These are phyloP conservation scores for Buddleja alternifolia DNA, from an alignment of 257 asterid species.

Conservation along the genomic window DNA sequence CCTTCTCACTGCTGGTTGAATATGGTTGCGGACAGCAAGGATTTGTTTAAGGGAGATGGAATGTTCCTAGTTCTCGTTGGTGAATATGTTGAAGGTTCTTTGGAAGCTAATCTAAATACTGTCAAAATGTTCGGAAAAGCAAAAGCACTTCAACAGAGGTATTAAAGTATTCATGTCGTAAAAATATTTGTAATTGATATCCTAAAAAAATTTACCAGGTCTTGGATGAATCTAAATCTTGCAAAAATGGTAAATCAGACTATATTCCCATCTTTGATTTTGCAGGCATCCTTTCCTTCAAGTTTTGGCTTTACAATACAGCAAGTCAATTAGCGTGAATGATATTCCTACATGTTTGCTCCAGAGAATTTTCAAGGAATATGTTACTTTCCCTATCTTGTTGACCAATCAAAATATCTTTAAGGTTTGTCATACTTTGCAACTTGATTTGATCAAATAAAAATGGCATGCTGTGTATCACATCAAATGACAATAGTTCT, in stretches of 20 bases:
- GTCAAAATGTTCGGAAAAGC: slow-evolving; percentile 56
- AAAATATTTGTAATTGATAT: not conserved
- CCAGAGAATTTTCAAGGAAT: slow-evolving; percentile 56
- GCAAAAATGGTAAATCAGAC: not conserved
- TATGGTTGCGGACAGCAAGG: slow-evolving; percentile 37
- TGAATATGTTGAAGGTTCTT: slow-evolving; percentile 47
- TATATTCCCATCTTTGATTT: slow-evolving; percentile 32
- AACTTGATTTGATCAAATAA: slow-evolving; percentile 20
- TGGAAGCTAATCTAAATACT: slow-evolving; percentile 41
- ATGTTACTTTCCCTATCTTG: slow-evolving; percentile 73
- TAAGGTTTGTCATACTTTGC: slow-evolving; percentile 56
- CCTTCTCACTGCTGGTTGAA: slow-evolving; percentile 78
- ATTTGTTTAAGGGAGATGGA: slow-evolving; percentile 53
- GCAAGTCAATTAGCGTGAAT: slow-evolving; percentile 41
- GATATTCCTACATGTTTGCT: slow-evolving; percentile 48
- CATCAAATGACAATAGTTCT: too few species aligned
- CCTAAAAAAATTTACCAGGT: slow-evolving; percentile 18
- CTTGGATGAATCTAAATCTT: slow-evolving; percentile 24
- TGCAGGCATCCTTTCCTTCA: slow-evolving; percentile 80
- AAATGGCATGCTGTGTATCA: not conserved
- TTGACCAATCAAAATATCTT: slow-evolving; percentile 49
- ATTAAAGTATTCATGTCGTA: slow-evolving; percentile 15
- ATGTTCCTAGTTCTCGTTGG: slow-evolving; percentile 57
- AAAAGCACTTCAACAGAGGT: slow-evolving; percentile 85
- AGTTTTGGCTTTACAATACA: slow-evolving; percentile 63